Percentiles rank a stretch among this genome's conserved stretches.
These are phyloP conservation scores for Trichoderma oligosporum DNA, from an alignment of 2,329 filamentous ascomycete species.

Conservation along the genomic window DNA sequence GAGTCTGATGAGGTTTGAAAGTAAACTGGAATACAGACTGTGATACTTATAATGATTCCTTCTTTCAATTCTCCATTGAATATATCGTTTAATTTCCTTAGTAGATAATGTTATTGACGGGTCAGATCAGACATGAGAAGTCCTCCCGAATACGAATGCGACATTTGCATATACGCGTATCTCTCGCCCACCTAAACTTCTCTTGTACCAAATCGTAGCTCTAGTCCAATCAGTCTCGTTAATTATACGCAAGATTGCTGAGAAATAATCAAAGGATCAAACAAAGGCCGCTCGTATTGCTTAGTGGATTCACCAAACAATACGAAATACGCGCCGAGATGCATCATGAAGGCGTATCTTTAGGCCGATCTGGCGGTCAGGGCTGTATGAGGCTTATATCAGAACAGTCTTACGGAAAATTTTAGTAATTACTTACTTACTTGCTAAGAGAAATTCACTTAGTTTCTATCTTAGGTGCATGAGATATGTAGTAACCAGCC, in stretches of 20 bases:
- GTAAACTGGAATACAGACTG: not conserved
- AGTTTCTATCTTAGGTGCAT: not conserved
- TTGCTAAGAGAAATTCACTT: too few species aligned
- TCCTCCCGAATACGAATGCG: constrained; percentile 15
- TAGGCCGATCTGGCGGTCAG: not conserved
- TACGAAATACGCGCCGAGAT: constrained; percentile 11
- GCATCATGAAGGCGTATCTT: not conserved
- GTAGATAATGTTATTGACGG: not conserved
- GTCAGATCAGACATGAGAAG: not conserved
- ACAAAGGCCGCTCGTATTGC: not conserved
- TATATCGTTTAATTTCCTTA: too few species aligned
- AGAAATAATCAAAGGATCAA: not conserved
- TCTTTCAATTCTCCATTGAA: not conserved
- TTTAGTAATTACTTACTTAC: not conserved
- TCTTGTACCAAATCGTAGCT: not conserved
- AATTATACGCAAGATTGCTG: not conserved
- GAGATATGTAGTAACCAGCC: not conserved
- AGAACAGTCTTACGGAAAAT: not conserved
- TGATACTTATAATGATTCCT: not conserved
- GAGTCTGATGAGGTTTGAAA: not conserved
- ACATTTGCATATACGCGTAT: constrained; percentile 2
- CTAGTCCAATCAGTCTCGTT: not conserved
- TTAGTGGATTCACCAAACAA: not conserved
- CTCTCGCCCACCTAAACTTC: not conserved
- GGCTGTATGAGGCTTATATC: not conserved